Evolutionary conservation across 2,329 filamentous ascomycete species (phyloP).

Genomic region (Aaosphaeria pasadenensis): DNA sequence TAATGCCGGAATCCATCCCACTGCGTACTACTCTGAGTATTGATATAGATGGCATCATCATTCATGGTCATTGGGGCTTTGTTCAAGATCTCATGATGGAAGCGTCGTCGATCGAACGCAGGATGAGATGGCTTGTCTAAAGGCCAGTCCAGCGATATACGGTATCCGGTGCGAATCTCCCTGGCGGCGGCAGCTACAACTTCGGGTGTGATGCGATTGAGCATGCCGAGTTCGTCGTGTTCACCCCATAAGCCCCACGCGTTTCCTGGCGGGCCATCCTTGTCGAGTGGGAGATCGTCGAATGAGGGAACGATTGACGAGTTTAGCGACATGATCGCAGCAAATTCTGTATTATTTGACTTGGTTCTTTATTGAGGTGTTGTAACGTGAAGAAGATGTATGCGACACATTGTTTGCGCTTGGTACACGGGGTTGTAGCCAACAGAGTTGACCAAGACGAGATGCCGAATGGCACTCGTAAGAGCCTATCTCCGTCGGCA

Average conservation of each 20-base stretch:
- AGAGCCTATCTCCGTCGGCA: too few relatives aligned
- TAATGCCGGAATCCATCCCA: conserved; percentile 42
- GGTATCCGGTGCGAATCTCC: conserved; percentile 45
- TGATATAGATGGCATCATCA: conserved; percentile 36
- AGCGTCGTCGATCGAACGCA: conserved; percentile 33
- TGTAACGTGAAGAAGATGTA: too few relatives aligned
- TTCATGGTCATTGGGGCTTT: conserved; percentile 28
- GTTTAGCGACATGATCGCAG: too few relatives aligned
- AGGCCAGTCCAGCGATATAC: conserved; percentile 39
- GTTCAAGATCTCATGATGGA: conserved; percentile 26
- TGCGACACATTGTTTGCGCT: too few relatives aligned
- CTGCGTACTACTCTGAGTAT: conserved; percentile 36
- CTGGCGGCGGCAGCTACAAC: conserved; percentile 41
- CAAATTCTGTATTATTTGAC: too few relatives aligned
- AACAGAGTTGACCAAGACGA: too few relatives aligned
- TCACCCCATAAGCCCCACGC: conserved; percentile 57
- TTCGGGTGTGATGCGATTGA: conserved; percentile 53
- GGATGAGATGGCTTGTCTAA: conserved; percentile 39
- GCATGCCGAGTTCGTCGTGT: conserved; percentile 51
- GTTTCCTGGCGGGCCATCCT: conserved; percentile 51
- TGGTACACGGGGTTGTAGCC: too few relatives aligned
- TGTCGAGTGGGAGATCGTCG: conserved; percentile 48
- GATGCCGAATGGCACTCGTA: too few relatives aligned
- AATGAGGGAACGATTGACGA: conserved; percentile 30
- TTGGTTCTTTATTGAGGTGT: too few relatives aligned